Evolutionary conservation across 306 rosid genomes (phyloP).

Genomic region (Quercus aquifolioides): DNA sequence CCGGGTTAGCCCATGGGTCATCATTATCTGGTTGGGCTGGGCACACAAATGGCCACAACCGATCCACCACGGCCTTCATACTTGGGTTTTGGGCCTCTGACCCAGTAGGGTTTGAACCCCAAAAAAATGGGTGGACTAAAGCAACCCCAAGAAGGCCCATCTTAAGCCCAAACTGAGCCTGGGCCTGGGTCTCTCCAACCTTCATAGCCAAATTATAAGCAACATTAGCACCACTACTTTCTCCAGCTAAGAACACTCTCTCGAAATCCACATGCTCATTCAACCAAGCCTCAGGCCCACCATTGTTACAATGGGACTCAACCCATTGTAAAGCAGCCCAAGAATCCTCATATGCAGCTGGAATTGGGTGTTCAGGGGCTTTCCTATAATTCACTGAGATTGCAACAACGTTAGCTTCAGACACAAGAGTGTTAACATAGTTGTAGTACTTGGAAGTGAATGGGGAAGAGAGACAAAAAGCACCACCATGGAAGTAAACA

Average conservation of each 20-base stretch:
- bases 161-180: not conserved
- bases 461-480: constrained; percentile 35
- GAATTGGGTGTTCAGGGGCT: constrained; percentile 41
- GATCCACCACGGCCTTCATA: constrained; percentile 7
- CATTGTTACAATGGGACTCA: constrained; percentile 4
- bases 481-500: constrained; percentile 45
- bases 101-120: constrained; percentile 25
- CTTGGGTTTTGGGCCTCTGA: constrained; percentile 19
- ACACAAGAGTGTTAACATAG: constrained; percentile 16
- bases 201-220: constrained; percentile 28
- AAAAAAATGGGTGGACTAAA: constrained; percentile 34
- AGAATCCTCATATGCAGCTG: constrained; percentile 30
- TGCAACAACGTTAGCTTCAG: constrained; percentile 23
- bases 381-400: constrained; percentile 26
- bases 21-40: constrained; percentile 21
- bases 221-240: constrained; percentile 27
- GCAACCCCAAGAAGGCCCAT: constrained; percentile 28
- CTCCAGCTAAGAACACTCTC: constrained; percentile 30
- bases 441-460: constrained; percentile 17
- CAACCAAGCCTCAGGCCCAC: constrained; percentile 38
- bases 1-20: constrained; percentile 31
- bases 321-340: constrained; percentile 35
- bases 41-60: constrained; percentile 27
- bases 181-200: not conserved
- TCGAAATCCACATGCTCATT: constrained; percentile 29